These are phyloP conservation scores for Colletotrichum endophyticum DNA, from an alignment of 2,329 filamentous ascomycete species.

Conservation along the genomic window DNA sequence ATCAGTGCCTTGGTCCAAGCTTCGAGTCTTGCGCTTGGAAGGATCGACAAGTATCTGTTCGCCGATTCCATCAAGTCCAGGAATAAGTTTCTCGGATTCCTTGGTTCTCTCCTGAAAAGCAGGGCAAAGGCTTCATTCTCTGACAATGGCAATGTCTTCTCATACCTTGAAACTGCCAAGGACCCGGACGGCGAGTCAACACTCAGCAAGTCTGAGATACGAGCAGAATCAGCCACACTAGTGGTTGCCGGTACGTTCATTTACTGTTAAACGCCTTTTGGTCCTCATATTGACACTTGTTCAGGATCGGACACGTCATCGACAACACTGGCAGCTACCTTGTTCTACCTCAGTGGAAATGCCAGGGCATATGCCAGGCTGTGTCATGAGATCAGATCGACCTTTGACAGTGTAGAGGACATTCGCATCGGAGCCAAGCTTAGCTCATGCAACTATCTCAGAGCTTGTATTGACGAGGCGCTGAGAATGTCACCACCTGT, in stretches of 20 bases:
- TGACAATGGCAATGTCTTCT: constrained; percentile 51
- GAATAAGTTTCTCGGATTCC: not conserved
- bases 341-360: constrained; percentile 43
- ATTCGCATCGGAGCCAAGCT: constrained; percentile 36
- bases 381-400: constrained; percentile 34
- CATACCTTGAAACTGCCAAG: constrained; percentile 50
- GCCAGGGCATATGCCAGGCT: constrained; percentile 32
- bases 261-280: not conserved
- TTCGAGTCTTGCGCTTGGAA: not conserved
- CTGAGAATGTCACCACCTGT: constrained; percentile 24
- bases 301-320: constrained; percentile 43
- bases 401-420: constrained; percentile 37
- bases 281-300: not conserved
- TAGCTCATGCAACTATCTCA: constrained; percentile 40
- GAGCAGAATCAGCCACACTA: constrained; percentile 45
- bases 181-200: constrained; percentile 47
- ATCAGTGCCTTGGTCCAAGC: constrained; percentile 20
- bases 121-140: constrained; percentile 21
- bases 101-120: constrained; percentile 16
- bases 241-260: constrained; percentile 23
- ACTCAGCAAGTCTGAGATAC: constrained; percentile 40
- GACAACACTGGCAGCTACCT: constrained; percentile 36
- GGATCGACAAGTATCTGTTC: not conserved
- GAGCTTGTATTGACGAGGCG: constrained; percentile 41
- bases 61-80: not conserved